A percentile compares a stretch with the other conserved stretches of the same genome.
These are phyloP conservation scores for Kodamaea kakaduensis DNA, from an alignment of 805 yeast genomes.

Conservation along the genomic window DNA sequence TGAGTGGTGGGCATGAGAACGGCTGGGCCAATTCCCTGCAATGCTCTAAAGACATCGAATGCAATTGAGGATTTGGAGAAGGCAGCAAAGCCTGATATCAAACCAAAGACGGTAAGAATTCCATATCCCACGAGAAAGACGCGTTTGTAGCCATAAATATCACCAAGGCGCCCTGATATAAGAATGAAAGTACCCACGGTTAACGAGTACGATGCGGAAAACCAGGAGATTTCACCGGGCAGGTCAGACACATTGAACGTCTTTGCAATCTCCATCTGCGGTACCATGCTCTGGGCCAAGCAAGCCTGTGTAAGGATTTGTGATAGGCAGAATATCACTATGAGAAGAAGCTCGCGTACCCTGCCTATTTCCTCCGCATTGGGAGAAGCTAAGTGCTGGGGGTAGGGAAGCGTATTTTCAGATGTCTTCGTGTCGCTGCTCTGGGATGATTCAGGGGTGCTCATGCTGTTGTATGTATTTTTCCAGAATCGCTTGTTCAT, in stretches of 20 bases:
- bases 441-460: no score
- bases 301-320: constrained; percentile 30
- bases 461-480: no score
- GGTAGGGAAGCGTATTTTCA: neutral
- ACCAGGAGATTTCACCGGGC: constrained; percentile 34
- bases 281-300: constrained; percentile 26
- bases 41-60: constrained; percentile 28
- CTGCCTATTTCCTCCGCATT: constrained; percentile 21
- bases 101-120: constrained; percentile 21
- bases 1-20: constrained; percentile 32
- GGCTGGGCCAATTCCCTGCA: constrained; percentile 36
- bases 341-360: constrained; percentile 20
- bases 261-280: constrained; percentile 17
- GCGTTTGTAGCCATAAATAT: constrained; percentile 31
- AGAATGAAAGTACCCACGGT: constrained; percentile 36
- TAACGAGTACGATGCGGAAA: constrained; percentile 30
- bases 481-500: no score
- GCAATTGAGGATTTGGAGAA: constrained; percentile 21
- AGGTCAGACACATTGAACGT: constrained; percentile 22
- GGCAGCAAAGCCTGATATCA: constrained; percentile 25
- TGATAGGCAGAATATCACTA: constrained; percentile 23
- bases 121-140: constrained; percentile 24
- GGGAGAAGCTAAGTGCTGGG: constrained; percentile 2
- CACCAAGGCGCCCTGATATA: constrained; percentile 32
- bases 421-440: neutral